These are phyloP conservation scores for Aspergillus proliferans DNA, from an alignment of 2,329 filamentous ascomycete species.

Conservation along the genomic window DNA sequence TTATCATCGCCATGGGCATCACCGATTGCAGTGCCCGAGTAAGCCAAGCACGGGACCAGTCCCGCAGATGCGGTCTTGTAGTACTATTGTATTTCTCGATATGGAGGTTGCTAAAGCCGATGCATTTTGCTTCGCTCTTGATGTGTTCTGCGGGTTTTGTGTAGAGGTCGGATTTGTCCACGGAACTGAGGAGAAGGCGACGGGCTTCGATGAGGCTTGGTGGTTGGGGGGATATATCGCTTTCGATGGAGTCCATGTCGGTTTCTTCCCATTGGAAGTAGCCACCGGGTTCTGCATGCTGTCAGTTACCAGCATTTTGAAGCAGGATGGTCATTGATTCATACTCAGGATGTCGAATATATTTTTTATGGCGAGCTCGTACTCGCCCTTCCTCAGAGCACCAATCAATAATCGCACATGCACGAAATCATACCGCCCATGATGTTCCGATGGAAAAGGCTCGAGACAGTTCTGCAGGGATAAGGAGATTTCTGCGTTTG, in stretches of 20 bases:
- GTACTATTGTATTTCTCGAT: constrained; percentile 9
- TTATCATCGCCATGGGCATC: constrained; percentile 10
- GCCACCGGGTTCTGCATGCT: constrained; percentile 15
- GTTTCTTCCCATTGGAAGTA: constrained; percentile 25
- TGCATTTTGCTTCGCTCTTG: constrained; percentile 4
- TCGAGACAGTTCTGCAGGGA: constrained; percentile 20
- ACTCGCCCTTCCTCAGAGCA: constrained; percentile 19
- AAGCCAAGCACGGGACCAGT: constrained; percentile 11
- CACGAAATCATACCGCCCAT: constrained; percentile 25
- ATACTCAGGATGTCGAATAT: constrained; percentile 23
- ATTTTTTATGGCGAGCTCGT: constrained; percentile 17
- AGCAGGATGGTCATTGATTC: not conserved
- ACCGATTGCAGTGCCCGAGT: constrained; percentile 9
- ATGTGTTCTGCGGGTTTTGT: constrained; percentile 8
- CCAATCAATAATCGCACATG: constrained; percentile 23
- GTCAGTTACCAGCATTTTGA: not conserved
- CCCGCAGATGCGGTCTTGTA: constrained; percentile 8
- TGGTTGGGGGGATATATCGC: constrained; percentile 5
- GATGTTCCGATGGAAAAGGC: constrained; percentile 21
- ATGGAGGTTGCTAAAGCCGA: constrained; percentile 6
- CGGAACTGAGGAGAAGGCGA: constrained; percentile 6
- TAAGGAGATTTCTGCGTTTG: constrained; percentile 8
- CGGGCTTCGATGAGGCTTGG: constrained; percentile 5
- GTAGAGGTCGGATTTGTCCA: constrained; percentile 10
- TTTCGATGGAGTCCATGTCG: constrained; percentile 14